Percentiles rank a stretch among this genome's conserved stretches.
These are phyloP conservation scores for Coemansia sp. DNA, from an alignment of 192 early-diverging fungal genomes.

Conservation along the genomic window DNA sequence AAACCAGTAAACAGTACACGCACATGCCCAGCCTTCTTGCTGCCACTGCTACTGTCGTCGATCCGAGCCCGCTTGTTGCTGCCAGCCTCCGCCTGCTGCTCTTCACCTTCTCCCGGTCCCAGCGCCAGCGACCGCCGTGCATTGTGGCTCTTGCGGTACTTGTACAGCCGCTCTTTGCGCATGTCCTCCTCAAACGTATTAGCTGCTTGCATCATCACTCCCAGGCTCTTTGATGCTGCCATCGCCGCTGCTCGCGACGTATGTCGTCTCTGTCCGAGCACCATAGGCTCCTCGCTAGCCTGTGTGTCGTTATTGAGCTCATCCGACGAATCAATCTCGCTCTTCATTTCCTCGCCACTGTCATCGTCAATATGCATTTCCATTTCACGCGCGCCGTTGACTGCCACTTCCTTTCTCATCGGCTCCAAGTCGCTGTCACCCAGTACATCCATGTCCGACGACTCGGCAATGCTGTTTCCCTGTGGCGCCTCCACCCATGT, in stretches of 20 bases:
- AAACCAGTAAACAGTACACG: conserved; percentile 57
- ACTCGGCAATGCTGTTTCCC: conserved; percentile 41
- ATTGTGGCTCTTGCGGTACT: conserved; percentile 33
- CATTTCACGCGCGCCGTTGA: background rate
- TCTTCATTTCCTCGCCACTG: conserved; percentile 26
- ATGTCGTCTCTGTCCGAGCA: conserved; percentile 37
- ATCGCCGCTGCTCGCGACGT: conserved; percentile 55
- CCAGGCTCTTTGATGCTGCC: conserved; percentile 49
- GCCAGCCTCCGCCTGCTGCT: conserved; percentile 3
- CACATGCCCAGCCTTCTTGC: conserved; percentile 6
- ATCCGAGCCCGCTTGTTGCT: conserved; percentile 22
- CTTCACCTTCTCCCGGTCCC: conserved; percentile 27
- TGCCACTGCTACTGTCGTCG: background rate
- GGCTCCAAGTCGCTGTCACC: conserved; percentile 44
- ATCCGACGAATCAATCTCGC: conserved; percentile 33
- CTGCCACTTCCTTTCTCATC: background rate
- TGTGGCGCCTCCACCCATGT: conserved; percentile 44
- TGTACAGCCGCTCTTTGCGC: conserved; percentile 52
- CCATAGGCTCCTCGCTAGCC: background rate
- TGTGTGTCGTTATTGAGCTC: conserved; percentile 1
- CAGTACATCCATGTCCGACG: conserved; percentile 47
- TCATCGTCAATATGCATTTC: background rate
- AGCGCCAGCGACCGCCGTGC: conserved; percentile 33
- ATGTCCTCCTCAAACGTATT: conserved; percentile 59
- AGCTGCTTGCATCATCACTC: conserved; percentile 58